A percentile compares a stretch with the other conserved stretches of the same genome.
phyloP scores from a whole-genome alignment of 2,329 filamentous ascomycete genomes.

The Onygenales sp. region DNA sequence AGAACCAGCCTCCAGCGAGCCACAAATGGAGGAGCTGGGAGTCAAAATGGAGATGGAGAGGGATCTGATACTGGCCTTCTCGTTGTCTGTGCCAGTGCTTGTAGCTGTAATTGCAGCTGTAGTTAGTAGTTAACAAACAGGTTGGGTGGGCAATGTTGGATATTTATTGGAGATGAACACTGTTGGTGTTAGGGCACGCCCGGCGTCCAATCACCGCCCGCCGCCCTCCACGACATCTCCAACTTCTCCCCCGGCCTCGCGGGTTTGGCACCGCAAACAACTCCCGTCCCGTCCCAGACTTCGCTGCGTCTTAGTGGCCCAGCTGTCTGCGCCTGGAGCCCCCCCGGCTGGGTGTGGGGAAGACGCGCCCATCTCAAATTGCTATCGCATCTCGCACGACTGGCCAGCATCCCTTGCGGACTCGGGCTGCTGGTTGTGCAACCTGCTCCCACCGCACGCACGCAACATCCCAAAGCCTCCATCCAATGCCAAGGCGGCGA shows the following conservation, averaged over 20 bases:
- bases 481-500: background rate
- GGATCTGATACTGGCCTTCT: no score
- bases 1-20: background rate
- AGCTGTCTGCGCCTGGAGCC: background rate
- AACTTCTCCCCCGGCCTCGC: no score
- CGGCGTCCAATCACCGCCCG: no score
- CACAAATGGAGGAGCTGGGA: background rate
- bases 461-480: background rate
- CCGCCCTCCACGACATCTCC: no score
- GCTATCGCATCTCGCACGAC: background rate
- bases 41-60: background rate
- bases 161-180: no score
- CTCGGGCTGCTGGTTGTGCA: slow-evolving; percentile 1
- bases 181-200: no score
- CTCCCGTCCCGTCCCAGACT: no score
- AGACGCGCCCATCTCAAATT: background rate
- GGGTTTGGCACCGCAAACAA: no score
- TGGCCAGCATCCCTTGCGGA: background rate
- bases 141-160: no score
- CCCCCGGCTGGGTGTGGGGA: background rate
- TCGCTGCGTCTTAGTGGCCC: background rate
- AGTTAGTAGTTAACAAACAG: no score
- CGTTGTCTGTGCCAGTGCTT: no score
- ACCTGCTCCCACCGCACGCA: background rate
- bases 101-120: no score